Conservation (phyloP, 2,329 filamentous ascomycete species). For the Aureobasidium pullulans region DNA sequence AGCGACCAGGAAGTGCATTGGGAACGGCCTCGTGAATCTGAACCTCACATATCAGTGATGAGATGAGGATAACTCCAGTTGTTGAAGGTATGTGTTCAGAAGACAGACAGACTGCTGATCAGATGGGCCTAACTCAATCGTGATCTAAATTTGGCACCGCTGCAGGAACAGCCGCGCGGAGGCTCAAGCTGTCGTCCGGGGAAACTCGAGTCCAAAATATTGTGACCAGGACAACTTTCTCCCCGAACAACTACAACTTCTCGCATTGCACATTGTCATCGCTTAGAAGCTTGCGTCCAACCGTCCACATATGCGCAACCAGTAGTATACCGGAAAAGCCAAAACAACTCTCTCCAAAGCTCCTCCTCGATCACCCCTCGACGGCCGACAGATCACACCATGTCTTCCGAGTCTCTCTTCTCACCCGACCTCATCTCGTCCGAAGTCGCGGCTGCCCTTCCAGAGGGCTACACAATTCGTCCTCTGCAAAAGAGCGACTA, state of each 20-base stretch:
- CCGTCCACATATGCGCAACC: too few species aligned
- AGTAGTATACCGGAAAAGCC: too few species aligned
- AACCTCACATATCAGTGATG: too few species aligned
- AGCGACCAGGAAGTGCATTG: too few species aligned
- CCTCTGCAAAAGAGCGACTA: constrained; percentile 74
- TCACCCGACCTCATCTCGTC: constrained; percentile 68
- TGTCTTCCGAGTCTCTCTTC: constrained; percentile 54
- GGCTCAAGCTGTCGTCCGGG: constrained; percentile 1
- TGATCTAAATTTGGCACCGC: constrained; percentile 7
- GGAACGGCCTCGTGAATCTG: too few species aligned
- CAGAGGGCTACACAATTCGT: constrained; percentile 74
- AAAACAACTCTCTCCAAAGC: not conserved
- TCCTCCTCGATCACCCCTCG: not conserved
- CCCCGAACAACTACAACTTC: not conserved
- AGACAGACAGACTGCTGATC: not conserved
- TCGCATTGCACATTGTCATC: not conserved
- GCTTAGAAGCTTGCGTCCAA: too few species aligned
- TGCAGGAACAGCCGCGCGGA: constrained; percentile 1
- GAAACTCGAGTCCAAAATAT: not conserved
- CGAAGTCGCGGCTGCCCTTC: constrained; percentile 62
- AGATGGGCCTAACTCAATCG: not conserved
- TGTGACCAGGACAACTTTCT: not conserved
- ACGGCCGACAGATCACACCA: not conserved
- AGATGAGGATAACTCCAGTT: too few species aligned
- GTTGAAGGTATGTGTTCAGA: not conserved